Conservation (phyloP, 2,329 filamentous ascomycete genomes). For the Mycosphaerella sp. region DNA sequence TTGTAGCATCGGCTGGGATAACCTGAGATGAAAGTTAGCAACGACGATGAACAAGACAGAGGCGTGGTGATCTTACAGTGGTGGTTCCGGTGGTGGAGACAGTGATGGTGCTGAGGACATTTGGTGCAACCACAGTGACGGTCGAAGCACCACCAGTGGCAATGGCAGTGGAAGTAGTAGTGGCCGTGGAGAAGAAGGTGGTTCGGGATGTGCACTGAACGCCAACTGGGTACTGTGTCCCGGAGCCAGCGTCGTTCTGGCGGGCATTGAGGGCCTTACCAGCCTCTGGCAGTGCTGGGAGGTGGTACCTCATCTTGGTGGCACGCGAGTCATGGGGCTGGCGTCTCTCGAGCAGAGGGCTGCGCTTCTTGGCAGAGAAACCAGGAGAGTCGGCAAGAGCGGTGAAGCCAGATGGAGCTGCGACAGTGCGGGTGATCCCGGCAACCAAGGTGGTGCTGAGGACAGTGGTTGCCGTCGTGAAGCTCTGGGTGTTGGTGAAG, state of each 20-base stretch:
- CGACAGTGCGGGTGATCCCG: slow-evolving; percentile 1
- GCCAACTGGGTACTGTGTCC: slow-evolving; percentile 1
- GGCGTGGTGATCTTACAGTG: background rate
- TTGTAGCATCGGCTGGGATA: slow-evolving; percentile 6
- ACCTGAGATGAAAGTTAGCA: background rate
- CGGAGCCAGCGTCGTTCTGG: background rate
- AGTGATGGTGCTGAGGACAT: slow-evolving; percentile 1
- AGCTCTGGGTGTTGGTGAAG: background rate
- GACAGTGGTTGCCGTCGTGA: background rate
- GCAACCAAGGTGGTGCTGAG: slow-evolving; percentile 2
- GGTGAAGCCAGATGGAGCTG: slow-evolving; percentile 8
- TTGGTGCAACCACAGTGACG: background rate
- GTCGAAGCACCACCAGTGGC: background rate
- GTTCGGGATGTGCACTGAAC: slow-evolving; percentile 10
- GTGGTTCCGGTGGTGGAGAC: background rate
- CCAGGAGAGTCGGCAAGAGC: slow-evolving; percentile 1
- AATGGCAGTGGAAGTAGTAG: background rate
- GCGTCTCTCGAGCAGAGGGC: background rate
- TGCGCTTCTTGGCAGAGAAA: slow-evolving; percentile 4
- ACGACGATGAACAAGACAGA: background rate
- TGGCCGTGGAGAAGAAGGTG: slow-evolving; percentile 6
- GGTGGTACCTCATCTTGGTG: background rate
- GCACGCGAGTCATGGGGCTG: background rate
- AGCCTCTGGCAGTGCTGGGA: slow-evolving; percentile 1
- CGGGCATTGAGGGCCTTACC: background rate